Evolutionary conservation across 208 protist species (phyloP).

Genomic region (Tritrichomonas musculus): DNA sequence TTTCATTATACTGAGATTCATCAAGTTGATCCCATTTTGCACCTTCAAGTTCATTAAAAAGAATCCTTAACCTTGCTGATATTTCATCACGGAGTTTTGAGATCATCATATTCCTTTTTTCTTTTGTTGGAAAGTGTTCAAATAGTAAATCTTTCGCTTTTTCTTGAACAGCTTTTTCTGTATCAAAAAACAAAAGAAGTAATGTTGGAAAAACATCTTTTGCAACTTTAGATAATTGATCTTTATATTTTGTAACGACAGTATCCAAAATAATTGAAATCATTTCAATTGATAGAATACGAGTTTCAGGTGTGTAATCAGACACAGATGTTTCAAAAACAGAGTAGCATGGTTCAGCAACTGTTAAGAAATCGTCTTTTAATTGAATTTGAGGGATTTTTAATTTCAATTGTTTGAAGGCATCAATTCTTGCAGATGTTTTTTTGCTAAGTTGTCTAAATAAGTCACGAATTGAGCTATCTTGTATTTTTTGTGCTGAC

Average conservation of each 20-base stretch:
- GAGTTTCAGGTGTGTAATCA: background rate
- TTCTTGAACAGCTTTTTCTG: background rate
- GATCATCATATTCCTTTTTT: background rate
- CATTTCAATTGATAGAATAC: background rate
- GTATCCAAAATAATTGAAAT: no score
- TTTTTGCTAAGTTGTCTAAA: background rate
- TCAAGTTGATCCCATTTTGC: background rate
- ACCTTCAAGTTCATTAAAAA: background rate
- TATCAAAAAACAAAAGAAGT: background rate
- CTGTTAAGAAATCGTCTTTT: background rate
- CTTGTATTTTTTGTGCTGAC: background rate
- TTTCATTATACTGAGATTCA: background rate
- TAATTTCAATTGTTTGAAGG: background rate
- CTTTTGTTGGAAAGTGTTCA: background rate
- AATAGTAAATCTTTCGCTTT: background rate
- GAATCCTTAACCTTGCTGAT: background rate
- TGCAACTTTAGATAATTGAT: background rate
- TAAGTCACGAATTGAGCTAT: background rate
- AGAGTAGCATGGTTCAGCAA: background rate
- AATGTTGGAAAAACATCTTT: background rate
- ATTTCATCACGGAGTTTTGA: conserved; percentile 22
- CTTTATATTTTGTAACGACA: background rate
- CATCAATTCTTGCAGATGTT: background rate
- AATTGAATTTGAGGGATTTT: background rate
- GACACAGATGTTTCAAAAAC: background rate